Base-by-base conservation (phyloP, 257 asterid species). In the Echium plantagineum region DNA sequence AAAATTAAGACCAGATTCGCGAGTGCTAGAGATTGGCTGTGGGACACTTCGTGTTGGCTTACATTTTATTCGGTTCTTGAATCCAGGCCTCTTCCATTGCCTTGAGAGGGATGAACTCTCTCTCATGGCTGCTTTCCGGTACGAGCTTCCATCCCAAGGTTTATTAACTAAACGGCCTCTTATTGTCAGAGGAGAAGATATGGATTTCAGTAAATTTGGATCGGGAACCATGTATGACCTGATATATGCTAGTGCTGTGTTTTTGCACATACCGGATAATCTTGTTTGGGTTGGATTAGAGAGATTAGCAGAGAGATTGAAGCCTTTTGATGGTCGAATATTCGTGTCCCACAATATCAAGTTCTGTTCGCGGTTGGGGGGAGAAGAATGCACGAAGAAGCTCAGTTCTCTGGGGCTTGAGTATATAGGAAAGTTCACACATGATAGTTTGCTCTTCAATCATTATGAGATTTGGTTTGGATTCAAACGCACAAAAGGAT, bases 21-120 rank as follows among this genome's bases (percentile, higher is more conserved):
- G 68, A 65, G 96, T 91, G 61, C 93, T 91, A 61, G 98, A 91
- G 76, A 91, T 88, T 30, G 96, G 96, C 28, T 91, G 98, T 74
- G 98, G 98, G 30, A 88, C 98, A 16, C 95, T 91, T 57, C 95
- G 98, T 12, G 98, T 91, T 55, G 98, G 94, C 60, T 77, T 81
- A 71, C 96, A 91, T 75, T 91, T 88, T 71, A 85, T 91, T 65
- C 81, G 94, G 38, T 88, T 79, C 72, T 75, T 91, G 73, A 71
- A 85, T 61, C 77, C 96, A 21, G 84, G 60, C 55, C 80, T 77
- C 64, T 91, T 42, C 71, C 88, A 91, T 62, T 91, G 98, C 77
- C 73, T 91, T 26, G 98, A 91, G 74, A 85, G 91, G 75, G 98
- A 88, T n/a, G 96, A 88, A 67, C 94, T 88, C 47, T 91, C 96